Evolutionary conservation across 116 monocot genomes (phyloP).

Genomic region (Dioscorea cayenensis): DNA sequence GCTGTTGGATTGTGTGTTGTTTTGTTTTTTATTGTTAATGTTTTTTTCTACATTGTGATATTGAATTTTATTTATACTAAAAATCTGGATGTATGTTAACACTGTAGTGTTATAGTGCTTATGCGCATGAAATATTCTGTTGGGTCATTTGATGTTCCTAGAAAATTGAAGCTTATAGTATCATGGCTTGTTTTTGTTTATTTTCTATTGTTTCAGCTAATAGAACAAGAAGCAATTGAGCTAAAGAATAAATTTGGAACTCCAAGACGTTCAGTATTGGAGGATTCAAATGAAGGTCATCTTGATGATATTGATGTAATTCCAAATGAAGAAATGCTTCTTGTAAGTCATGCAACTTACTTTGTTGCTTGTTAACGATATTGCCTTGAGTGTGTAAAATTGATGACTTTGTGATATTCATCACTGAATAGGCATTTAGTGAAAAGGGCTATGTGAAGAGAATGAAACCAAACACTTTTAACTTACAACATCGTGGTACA

Average conservation of each 20-base stretch:
- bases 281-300: constrained; percentile 62
- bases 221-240: constrained; percentile 84
- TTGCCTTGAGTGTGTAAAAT: background rate
- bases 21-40: no score
- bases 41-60: no score
- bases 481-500: constrained; percentile 84
- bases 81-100: no score
- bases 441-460: constrained; percentile 92
- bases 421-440: constrained; percentile 62
- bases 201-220: constrained; percentile 38
- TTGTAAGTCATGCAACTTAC: constrained; percentile 36
- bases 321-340: constrained; percentile 94
- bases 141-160: no score
- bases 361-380: background rate
- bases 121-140: no score
- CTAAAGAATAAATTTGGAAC: constrained; percentile 82
- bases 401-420: background rate
- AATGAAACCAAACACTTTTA: constrained; percentile 88
- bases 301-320: constrained; percentile 93
- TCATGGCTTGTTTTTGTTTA: background rate
- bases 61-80: no score
- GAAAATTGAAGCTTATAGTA: background rate
- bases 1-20: no score
- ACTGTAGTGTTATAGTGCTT: no score
- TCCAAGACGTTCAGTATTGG: constrained; percentile 67